phyloP scores from a whole-genome alignment of 768 basidiomycete genomes.

The Psilocybe tampanensis region DNA sequence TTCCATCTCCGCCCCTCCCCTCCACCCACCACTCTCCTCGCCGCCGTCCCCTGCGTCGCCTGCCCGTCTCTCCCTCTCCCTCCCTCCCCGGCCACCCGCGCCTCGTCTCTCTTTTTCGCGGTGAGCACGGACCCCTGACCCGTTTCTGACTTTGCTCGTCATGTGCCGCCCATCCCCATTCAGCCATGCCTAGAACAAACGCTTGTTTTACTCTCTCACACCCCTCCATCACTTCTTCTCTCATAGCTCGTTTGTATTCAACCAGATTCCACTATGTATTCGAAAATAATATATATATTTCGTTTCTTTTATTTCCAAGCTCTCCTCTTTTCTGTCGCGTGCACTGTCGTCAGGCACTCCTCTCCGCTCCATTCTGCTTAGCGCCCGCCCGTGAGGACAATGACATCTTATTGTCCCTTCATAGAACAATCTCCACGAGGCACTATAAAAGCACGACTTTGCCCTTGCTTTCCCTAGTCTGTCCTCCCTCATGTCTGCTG shows the following conservation, averaged over 20 bases:
- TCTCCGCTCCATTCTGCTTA: conserved; percentile 7
- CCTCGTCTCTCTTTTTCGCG: neutral
- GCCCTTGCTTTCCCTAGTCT: conserved; percentile 2
- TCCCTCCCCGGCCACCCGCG: too few relatives aligned
- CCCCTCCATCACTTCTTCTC: conserved; percentile 13
- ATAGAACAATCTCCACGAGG: neutral
- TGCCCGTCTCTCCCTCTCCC: neutral
- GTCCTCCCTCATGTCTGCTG: conserved; percentile 21
- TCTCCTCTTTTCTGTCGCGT: too few relatives aligned
- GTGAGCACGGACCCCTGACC: conserved; percentile 7
- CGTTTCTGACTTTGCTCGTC: too few relatives aligned
- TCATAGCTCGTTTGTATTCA: neutral
- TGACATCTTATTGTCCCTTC: neutral
- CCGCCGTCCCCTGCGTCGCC: neutral
- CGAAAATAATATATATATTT: neutral
- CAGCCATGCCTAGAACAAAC: conserved; percentile 1
- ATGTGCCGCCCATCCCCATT: conserved; percentile 15
- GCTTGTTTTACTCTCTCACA: conserved; percentile 19
- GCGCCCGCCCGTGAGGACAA: conserved; percentile 13
- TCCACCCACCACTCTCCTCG: neutral
- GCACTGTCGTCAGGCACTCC: too few relatives aligned
- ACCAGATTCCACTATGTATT: too few relatives aligned
- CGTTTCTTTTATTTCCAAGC: neutral
- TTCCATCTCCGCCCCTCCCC: conserved; percentile 4
- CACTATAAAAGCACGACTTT: conserved; percentile 2